These are phyloP conservation scores for Adansonia rubrostipa DNA, from an alignment of 441 rosid species.

Conservation along the genomic window DNA sequence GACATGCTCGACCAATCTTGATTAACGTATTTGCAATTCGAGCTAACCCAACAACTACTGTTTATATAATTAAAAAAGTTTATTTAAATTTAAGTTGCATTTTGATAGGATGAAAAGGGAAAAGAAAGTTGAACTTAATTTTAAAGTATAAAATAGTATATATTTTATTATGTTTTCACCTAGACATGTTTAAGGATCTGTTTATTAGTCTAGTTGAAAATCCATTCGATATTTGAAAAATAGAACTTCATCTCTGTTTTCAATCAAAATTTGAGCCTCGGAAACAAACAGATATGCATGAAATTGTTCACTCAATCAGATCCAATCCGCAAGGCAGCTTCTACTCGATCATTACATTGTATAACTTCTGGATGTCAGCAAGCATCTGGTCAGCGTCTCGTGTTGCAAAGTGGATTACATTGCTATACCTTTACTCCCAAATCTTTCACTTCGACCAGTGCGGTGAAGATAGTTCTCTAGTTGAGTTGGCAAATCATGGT, in stretches of 20 bases:
- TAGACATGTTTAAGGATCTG: too few relatives aligned
- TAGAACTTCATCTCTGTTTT: background rate
- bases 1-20: too few relatives aligned
- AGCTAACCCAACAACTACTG: too few relatives aligned
- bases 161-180: too few relatives aligned
- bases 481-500: conserved; percentile 31
- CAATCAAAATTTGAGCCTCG: background rate
- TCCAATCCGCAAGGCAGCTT: conserved; percentile 29
- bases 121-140: too few relatives aligned
- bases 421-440: conserved; percentile 25
- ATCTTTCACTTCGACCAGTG: conserved; percentile 28
- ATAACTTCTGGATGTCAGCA: conserved; percentile 27
- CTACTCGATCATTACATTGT: conserved; percentile 22
- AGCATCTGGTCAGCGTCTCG: conserved; percentile 25
- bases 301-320: background rate
- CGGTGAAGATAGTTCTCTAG: conserved; percentile 30
- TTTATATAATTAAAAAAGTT: too few relatives aligned
- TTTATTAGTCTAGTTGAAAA: too few relatives aligned
- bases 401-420: conserved; percentile 18
- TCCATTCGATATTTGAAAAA: background rate
- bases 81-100: too few relatives aligned
- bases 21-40: too few relatives aligned
- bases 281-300: background rate
- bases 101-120: too few relatives aligned
- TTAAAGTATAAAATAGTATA: too few relatives aligned